A percentile compares a stretch with the other conserved stretches of the same genome.
phyloP scores from a whole-genome alignment of 441 rosid species.

The Bocquillonia castaneifolia region DNA sequence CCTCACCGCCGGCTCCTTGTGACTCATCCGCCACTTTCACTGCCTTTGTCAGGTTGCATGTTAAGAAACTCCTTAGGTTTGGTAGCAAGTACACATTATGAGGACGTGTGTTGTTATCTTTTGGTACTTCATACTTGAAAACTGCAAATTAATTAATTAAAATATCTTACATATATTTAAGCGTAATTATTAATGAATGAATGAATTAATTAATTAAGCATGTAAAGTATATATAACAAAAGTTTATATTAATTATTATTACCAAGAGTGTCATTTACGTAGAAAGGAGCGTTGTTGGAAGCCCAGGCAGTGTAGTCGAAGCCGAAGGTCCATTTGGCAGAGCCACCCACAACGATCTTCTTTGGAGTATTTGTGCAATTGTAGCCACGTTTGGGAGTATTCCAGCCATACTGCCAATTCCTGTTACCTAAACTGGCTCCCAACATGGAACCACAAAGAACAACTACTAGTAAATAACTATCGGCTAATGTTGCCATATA shows the following conservation, averaged over 20 bases:
- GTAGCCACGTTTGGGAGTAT: conserved; percentile 28
- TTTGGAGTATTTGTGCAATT: conserved; percentile 26
- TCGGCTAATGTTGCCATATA: conserved; percentile 22
- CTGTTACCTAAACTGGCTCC: conserved; percentile 28
- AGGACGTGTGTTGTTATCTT: conserved; percentile 27
- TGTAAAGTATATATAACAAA: not conserved
- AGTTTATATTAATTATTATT: conserved; percentile 19
- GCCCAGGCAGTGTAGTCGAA: conserved; percentile 47
- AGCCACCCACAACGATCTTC: conserved; percentile 53
- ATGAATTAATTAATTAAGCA: too few species aligned
- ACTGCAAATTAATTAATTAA: too few species aligned
- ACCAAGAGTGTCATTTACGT: conserved; percentile 56
- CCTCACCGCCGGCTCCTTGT: conserved; percentile 45
- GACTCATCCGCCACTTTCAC: conserved; percentile 40
- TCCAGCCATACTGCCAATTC: conserved; percentile 24
- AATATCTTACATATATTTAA: too few species aligned
- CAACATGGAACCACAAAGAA: conserved; percentile 31
- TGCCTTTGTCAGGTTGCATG: conserved; percentile 41
- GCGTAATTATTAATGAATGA: too few species aligned
- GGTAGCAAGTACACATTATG: conserved; percentile 60
- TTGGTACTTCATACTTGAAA: conserved; percentile 56
- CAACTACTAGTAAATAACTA: conserved; percentile 21
- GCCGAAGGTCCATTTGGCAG: conserved; percentile 49
- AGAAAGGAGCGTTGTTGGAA: conserved; percentile 45
- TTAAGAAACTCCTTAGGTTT: conserved; percentile 37